Evolutionary conservation across 352 stramenopile species (phyloP), one percentile per base, ranked within the genome.

Genomic region (Phytophthora litchii): DNA sequence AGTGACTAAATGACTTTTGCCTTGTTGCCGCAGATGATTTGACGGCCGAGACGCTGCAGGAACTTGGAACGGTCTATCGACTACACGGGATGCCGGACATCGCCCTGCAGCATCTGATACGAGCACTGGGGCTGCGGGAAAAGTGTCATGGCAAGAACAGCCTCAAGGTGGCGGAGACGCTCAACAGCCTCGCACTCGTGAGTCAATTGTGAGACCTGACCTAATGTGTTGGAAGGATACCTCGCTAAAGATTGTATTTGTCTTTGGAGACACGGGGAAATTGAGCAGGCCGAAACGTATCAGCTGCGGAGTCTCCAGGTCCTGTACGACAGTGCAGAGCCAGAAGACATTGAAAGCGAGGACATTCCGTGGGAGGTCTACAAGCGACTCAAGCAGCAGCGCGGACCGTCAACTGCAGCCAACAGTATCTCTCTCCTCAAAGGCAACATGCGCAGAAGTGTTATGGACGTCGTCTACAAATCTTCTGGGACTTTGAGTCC

Each of bases 361-460:
- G 83, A 90, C 47, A 74, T 89, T 19, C 77, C 83, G 31, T 92
- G 83, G 83, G 83, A 90, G 44, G 77, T 86, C n/a, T 92, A 80
- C 65, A 90, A 89, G 74, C 78, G 80, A 12, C 70, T 89, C 17
- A 86, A 86, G 49, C 74, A 83, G 54, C 78, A 88, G 60, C 78
- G 71, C n/a, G 78, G 74, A 0, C 75, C 79, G 21, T 88, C 78
- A 10, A 86, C 72, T 2, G 78, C 79, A 3, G 60, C 46, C 23
- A 88, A 89, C 53, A 87, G 77, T 52, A 63, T 89, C 59, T 82
- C 78, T 20, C 59, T 91, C 5, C 47, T 87, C 12, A 89, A 89
- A 41, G 75, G 64, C 14, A 88, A 69, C 34, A 72, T 91, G 70
- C 77, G 81, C 60, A 85, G 87, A 50, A 72, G 68, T 35, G 73